Conservation (phyloP, 306 rosid species). For the Cotoneaster glaucophyllus region DNA sequence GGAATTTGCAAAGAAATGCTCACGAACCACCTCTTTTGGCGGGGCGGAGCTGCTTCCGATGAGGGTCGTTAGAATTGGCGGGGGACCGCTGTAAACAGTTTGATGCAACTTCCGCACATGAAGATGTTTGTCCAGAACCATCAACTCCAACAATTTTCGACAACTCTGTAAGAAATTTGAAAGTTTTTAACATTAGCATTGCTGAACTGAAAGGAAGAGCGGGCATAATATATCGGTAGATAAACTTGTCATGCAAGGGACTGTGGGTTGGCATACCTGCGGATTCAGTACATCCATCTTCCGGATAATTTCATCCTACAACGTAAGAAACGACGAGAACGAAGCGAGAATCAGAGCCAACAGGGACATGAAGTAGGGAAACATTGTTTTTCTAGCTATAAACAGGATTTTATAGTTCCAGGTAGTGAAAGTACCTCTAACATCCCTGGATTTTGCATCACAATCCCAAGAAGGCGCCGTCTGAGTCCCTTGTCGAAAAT, state of each 20-base stretch:
- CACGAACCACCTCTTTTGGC: neutral
- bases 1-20: neutral
- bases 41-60: neutral
- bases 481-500: constrained; percentile 58
- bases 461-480: constrained; percentile 69
- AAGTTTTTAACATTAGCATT: neutral
- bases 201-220: neutral
- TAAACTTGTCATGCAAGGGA: neutral
- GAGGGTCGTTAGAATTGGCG: neutral
- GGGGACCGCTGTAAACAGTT: neutral
- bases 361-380: neutral
- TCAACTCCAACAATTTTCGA: neutral
- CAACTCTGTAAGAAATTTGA: neutral
- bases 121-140: neutral
- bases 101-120: neutral
- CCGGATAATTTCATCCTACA: neutral
- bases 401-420: neutral
- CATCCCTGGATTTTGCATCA: constrained; percentile 93
- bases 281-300: neutral
- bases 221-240: neutral
- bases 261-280: neutral
- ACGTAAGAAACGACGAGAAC: neutral
- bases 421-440: constrained; percentile 38
- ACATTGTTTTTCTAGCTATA: neutral
- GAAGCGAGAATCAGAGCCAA: neutral